Evolutionary conservation across 2,329 filamentous ascomycete genomes (phyloP).

Genomic region (Lasiodiplodia sp.): DNA sequence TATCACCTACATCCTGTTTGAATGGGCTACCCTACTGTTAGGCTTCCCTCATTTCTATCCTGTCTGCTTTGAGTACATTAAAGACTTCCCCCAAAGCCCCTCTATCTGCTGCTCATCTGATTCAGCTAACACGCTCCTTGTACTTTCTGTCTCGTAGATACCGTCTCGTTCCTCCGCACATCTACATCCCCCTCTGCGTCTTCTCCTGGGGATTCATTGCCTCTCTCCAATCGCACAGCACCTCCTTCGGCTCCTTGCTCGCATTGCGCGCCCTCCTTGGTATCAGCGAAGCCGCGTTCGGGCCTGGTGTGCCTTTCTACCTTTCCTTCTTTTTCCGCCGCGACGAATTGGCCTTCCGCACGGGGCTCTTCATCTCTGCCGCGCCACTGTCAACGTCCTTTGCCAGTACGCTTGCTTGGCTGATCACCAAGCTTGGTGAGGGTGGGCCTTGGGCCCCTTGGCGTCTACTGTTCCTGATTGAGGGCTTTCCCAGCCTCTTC

Average conservation of each 20-base stretch:
- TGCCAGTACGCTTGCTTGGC: constrained; percentile 79
- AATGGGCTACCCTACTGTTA: constrained; percentile 70
- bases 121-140: not conserved
- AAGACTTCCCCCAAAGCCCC: not conserved
- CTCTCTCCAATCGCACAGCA: constrained; percentile 67
- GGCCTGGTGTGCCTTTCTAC: constrained; percentile 69
- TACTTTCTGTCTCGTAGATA: constrained; percentile 49
- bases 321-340: constrained; percentile 69
- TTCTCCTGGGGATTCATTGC: constrained; percentile 81
- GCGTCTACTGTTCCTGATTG: constrained; percentile 83
- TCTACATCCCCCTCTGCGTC: constrained; percentile 70
- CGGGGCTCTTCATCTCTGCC: constrained; percentile 84
- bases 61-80: constrained; percentile 20
- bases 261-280: constrained; percentile 67
- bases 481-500: constrained; percentile 83
- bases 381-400: constrained; percentile 69
- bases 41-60: constrained; percentile 27
- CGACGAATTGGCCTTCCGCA: constrained; percentile 81
- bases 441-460: constrained; percentile 76
- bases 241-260: constrained; percentile 62
- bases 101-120: not conserved
- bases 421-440: constrained; percentile 70
- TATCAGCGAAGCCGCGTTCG: constrained; percentile 67
- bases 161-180: constrained; percentile 65
- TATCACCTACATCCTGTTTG: constrained; percentile 69